Evolutionary conservation across 179 eudicot species (phyloP), one percentile per base, ranked within the genome.

Genomic region (Sideroxylon spinosum): DNA sequence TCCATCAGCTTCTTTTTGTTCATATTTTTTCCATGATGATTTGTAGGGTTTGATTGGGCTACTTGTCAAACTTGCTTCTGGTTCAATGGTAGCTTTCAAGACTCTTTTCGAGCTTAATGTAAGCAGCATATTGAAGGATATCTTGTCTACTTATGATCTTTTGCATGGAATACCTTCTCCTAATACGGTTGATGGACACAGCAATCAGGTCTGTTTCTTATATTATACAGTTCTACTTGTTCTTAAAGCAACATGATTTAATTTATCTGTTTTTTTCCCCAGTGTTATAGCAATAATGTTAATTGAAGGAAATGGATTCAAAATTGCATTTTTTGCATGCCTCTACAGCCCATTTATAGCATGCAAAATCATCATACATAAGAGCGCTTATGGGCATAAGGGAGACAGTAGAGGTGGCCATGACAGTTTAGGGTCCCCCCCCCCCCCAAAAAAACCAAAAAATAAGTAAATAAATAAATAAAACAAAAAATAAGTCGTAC

Each of bases 41-140:
- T 57, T 82, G 68, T 84, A 95, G 98, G 95, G 97, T 71, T 82
- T 95, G 79, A 80, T 95, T 78, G 93, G 91, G 73, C 81, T 91
- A 78, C 92, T 93, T 75, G 89, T 92, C 61, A 91, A 87, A 86
- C 88, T 95, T 81, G 93, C 94, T 59, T 84, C 95, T 82, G 92
- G 95, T 52, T 95, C 98, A 80, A 78, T 84, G 76, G 82, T 87
- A 76, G 98, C 93, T 81, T 85, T 90, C 76, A 87, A 80, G 81
- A 89, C 85, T 71, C 93, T 95, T 77, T 89, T 87, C 78, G 95
- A 95, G 81, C 93, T 88, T 52, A 81, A 88, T 68, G 84, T 93
- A 78, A 93, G 98, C 77, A 85, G 84, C 79, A 83, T 86, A 70
- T 55, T 86, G 68, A 91, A 90, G 87, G 98, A 88, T 61, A 81